Conservation (phyloP, 1,139 yeast species). For the Torulaspora globosa region DNA sequence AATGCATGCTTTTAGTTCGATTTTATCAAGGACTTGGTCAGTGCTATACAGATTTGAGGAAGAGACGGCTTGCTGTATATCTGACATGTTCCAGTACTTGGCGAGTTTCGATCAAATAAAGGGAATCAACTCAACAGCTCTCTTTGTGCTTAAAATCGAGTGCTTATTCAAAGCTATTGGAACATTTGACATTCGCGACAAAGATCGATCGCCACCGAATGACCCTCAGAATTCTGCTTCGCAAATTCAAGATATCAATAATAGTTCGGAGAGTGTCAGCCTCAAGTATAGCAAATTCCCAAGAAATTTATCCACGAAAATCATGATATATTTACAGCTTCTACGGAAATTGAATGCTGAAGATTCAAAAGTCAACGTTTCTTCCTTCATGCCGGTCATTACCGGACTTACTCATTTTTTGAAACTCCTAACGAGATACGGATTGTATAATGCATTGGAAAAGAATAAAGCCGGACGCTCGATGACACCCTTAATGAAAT, state of each 20-base stretch:
- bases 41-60: slow-evolving; percentile 87
- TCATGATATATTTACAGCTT: slow-evolving; percentile 73
- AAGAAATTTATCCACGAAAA: slow-evolving; percentile 75
- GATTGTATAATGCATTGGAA: slow-evolving; percentile 69
- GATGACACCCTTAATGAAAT: slow-evolving; percentile 59
- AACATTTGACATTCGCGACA: slow-evolving; percentile 28
- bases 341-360: slow-evolving; percentile 51
- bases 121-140: slow-evolving; percentile 72
- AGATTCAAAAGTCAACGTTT: slow-evolving; percentile 34
- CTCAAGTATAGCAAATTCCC: slow-evolving; percentile 63
- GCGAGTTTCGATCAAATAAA: slow-evolving; percentile 68
- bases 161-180: slow-evolving; percentile 77
- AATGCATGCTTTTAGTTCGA: slow-evolving; percentile 52
- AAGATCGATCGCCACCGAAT: slow-evolving; percentile 1
- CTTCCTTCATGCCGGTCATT: slow-evolving; percentile 77
- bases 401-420: slow-evolving; percentile 92
- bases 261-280: slow-evolving; percentile 14
- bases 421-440: slow-evolving; percentile 76
- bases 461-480: slow-evolving; percentile 57
- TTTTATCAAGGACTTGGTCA: slow-evolving; percentile 81
- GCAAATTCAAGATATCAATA: slow-evolving; percentile 15
- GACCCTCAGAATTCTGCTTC: slow-evolving; percentile 2
- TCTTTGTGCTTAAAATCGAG: slow-evolving; percentile 68
- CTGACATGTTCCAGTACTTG: slow-evolving; percentile 86
- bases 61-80: slow-evolving; percentile 83